phyloP scores from a whole-genome alignment of 495 filamentous ascomycete species.

The Neurospora hispaniola region DNA sequence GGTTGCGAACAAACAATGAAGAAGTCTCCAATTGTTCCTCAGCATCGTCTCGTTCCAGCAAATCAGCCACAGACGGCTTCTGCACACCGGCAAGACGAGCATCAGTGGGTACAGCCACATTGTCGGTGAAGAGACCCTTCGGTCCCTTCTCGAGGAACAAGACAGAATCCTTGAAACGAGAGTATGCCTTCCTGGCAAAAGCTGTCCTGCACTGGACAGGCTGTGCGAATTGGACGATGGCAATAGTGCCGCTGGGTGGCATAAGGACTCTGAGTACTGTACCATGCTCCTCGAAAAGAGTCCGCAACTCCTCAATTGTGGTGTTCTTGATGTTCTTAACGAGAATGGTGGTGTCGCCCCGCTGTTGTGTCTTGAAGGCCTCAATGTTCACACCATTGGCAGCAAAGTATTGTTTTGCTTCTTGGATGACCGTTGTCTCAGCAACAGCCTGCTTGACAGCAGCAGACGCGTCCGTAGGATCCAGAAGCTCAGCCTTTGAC shows the following conservation, averaged over 20 bases:
- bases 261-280: slow-evolving; percentile 68
- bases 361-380: slow-evolving; percentile 71
- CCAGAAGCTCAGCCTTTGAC: slow-evolving; percentile 78
- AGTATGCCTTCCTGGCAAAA: slow-evolving; percentile 74
- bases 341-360: slow-evolving; percentile 79
- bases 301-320: slow-evolving; percentile 52
- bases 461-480: slow-evolving; percentile 87
- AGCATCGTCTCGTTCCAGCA: slow-evolving; percentile 47
- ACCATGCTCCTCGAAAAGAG: slow-evolving; percentile 62
- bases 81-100: slow-evolving; percentile 26
- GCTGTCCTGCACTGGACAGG: slow-evolving; percentile 69
- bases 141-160: slow-evolving; percentile 92
- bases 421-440: slow-evolving; percentile 91
- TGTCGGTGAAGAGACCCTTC: slow-evolving; percentile 58
- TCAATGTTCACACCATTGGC: slow-evolving; percentile 82
- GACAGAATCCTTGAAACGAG: slow-evolving; percentile 80
- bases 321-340: slow-evolving; percentile 93
- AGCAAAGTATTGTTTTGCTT: slow-evolving; percentile 84
- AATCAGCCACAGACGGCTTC: slow-evolving; percentile 34
- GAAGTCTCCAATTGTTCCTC: slow-evolving; percentile 46
- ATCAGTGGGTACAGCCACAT: slow-evolving; percentile 17
- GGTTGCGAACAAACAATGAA: slow-evolving; percentile 85
- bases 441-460: slow-evolving; percentile 94
- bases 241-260: slow-evolving; percentile 85
- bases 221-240: slow-evolving; percentile 77